A percentile compares a stretch with the other conserved stretches of the same genome.
Conservation (phyloP, 306 rosid species). For the Senna siamea region DNA sequence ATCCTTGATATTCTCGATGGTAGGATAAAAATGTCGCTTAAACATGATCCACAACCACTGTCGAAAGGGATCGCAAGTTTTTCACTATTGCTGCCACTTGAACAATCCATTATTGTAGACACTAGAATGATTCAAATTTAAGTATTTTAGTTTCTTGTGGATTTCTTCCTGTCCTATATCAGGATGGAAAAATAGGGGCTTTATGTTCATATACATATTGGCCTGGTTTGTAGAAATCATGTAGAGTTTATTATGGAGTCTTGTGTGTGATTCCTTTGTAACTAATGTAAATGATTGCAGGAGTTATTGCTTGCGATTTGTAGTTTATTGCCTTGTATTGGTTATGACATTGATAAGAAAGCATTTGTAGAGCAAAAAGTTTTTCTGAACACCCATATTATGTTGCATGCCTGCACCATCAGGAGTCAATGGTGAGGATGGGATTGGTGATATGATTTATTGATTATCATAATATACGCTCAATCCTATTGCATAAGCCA, state of each 20-base stretch:
- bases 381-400: not conserved
- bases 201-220: slow-evolving; percentile 8
- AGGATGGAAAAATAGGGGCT: slow-evolving; percentile 15
- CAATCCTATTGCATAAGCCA: no score
- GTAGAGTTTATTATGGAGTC: slow-evolving; percentile 3
- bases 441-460: no score
- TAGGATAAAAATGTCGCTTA: no score
- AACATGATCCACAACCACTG: slow-evolving; percentile 7
- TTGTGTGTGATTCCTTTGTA: not conserved
- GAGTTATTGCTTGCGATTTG: not conserved
- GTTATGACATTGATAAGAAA: not conserved
- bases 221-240: slow-evolving; percentile 25
- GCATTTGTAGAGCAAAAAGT: not conserved
- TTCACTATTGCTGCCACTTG: not conserved
- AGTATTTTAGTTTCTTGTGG: not conserved
- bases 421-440: not conserved
- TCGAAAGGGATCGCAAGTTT: not conserved
- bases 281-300: not conserved
- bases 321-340: not conserved
- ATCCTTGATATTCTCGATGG: no score
- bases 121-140: slow-evolving; percentile 13
- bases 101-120: not conserved
- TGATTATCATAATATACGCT: no score
- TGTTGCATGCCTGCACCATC: not conserved
- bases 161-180: not conserved